These are phyloP conservation scores for Arabidopsis lyrata DNA, from an alignment of 441 rosid species.

Conservation along the genomic window DNA sequence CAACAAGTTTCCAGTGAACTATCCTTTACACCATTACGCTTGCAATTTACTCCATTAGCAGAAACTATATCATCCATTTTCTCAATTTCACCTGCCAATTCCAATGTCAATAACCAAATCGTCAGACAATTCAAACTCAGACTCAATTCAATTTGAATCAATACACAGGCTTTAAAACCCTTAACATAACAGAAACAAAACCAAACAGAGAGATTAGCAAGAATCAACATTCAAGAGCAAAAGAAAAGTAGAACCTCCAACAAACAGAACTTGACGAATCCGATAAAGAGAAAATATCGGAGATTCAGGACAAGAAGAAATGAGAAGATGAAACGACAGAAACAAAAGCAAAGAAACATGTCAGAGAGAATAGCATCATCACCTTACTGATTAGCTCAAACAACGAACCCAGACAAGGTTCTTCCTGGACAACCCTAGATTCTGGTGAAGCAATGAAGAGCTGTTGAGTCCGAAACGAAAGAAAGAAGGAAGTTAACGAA, in stretches of 20 bases:
- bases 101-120: conserved; percentile 16
- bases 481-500: background rate
- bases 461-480: too few species aligned
- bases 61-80: conserved; percentile 27
- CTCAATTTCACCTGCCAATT: conserved; percentile 26
- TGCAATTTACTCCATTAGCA: conserved; percentile 21
- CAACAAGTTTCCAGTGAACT: conserved; percentile 13
- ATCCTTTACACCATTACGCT: conserved; percentile 14
- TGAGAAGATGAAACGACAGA: background rate
- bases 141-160: background rate
- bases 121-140: too few species aligned
- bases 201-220: conserved; percentile 2
- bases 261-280: background rate
- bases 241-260: background rate
- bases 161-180: conserved; percentile 5
- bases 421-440: background rate
- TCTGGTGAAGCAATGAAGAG: background rate
- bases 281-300: background rate
- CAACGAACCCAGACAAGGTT: background rate
- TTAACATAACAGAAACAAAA: conserved; percentile 26
- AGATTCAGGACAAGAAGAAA: background rate
- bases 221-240: too few species aligned
- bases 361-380: background rate
- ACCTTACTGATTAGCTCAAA: background rate
- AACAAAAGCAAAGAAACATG: background rate